Base-by-base conservation (phyloP, 352 stramenopile genomes). In the Globisporangium alternatum region DNA sequence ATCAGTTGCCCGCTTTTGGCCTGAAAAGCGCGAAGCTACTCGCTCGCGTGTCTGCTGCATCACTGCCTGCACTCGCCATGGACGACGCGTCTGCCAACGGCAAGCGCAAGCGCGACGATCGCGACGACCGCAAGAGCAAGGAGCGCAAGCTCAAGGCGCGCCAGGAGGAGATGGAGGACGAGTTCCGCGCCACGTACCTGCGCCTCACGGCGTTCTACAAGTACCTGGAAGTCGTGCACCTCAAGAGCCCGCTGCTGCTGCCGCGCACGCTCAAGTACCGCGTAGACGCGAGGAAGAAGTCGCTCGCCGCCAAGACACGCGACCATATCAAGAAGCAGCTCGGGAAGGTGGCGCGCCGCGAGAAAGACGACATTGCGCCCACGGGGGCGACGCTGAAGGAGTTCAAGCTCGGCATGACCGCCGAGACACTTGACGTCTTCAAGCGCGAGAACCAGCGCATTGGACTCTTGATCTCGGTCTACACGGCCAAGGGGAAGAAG, bases 111-210 rank as follows among this genome's bases (percentile, higher is more conserved):
- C 78, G 78, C 62, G 81, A 92, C 43, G 75, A 82, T 25, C 69
- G 71, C 58, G 37, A 80, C 48, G 75, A 87, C 52, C 68, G 77
- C 53, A 73, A 72, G 30, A 60, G 56, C 49, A 73, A 68, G 48
- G 72, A 80, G 59, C 78, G 78, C 17, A 75, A 74, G 25, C 65
- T 80, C n/a, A 78, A 78, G 37, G 67, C 77, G 51, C 81, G 81
- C 9, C 80, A 91, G 69, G 79, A 93, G 57, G 80, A 87, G 61
- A 87, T 92, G 74, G 82, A 91, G 66, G 70, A 82, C 39, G 86
- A 95, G 73, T 95, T 95, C 60, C 75, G 78, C n/a, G 80, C 78
- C 31, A 83, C 82, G 62, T 95, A 91, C 70, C 79, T 89, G 56
- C 78, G 70, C 2, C 71, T 89, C 60, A 95, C 85, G 60, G 72